Evolutionary conservation across 768 basidiomycete species (phyloP).

Genomic region (Rhodotorula toruloides): DNA sequence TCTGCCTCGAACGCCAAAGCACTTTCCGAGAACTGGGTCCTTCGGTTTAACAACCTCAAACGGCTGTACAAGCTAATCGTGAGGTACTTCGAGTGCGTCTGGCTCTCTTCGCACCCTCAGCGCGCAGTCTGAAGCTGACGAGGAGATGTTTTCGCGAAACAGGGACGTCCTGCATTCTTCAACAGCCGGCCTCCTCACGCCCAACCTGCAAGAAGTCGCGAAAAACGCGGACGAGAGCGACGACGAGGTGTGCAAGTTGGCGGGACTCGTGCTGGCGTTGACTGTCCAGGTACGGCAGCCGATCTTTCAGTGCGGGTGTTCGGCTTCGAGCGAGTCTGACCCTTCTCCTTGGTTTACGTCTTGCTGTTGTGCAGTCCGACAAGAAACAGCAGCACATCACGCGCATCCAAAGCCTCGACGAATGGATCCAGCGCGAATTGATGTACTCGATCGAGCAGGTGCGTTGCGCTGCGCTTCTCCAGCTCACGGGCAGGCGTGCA

Average conservation of each 20-base stretch:
- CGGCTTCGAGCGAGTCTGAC: conserved; percentile 74
- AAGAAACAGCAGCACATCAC: conserved; percentile 81
- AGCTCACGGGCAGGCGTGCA: too few relatives aligned
- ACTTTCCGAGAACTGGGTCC: conserved; percentile 79
- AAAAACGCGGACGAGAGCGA: conserved; percentile 65
- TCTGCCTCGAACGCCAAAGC: conserved; percentile 50
- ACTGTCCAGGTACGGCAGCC: conserved; percentile 34
- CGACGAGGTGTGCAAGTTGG: conserved; percentile 31
- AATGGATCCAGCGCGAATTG: conserved; percentile 75
- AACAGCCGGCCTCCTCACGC: conserved; percentile 71
- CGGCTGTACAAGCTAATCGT: conserved; percentile 80
- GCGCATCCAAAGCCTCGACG: conserved; percentile 76
- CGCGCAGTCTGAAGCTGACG: background rate
- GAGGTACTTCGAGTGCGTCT: conserved; percentile 63
- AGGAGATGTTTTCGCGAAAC: background rate
- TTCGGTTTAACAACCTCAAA: conserved; percentile 76
- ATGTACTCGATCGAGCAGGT: conserved; percentile 95
- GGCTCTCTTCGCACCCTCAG: background rate
- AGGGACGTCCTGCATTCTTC: conserved; percentile 64
- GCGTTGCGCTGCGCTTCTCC: conserved; percentile 29
- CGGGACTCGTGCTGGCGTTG: conserved; percentile 24
- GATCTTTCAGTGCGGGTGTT: conserved; percentile 52
- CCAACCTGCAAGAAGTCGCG: conserved; percentile 78
- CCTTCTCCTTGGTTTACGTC: conserved; percentile 71
- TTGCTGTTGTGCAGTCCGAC: conserved; percentile 58